Evolutionary conservation across 202 grass and related monocot species (phyloP).

Genomic region (Tripidium arundinaceum): DNA sequence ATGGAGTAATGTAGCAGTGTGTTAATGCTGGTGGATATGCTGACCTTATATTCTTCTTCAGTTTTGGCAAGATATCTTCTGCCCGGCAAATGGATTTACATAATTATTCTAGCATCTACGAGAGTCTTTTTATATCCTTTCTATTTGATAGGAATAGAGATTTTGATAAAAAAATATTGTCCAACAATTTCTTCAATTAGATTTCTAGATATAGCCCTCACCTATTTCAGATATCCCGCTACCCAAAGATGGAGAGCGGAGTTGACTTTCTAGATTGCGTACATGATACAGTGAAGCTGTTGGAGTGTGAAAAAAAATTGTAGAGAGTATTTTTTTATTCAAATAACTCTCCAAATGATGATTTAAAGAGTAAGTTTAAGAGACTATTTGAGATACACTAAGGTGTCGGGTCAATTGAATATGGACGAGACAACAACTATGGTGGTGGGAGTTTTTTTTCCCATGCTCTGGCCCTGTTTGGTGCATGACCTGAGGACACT

Average conservation of each 20-base stretch:
- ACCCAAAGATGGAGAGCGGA: fast-evolving
- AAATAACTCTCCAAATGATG: no score
- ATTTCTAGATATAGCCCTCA: no score
- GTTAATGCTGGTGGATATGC: neutral
- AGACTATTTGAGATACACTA: neutral
- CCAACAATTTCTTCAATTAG: neutral
- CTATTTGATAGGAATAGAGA: neutral
- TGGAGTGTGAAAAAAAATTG: neutral
- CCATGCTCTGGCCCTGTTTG: no score
- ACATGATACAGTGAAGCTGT: neutral
- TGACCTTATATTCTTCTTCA: neutral
- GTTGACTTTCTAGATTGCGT: neutral
- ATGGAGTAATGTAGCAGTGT: neutral
- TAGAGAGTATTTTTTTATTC: neutral
- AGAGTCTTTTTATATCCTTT: neutral
- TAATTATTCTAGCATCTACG: neutral
- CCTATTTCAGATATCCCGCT: neutral
- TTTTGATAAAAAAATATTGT: neutral
- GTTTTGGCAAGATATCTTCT: neutral
- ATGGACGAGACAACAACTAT: no score
- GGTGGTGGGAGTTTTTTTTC: no score
- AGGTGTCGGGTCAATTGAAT: neutral
- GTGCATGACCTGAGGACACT: no score
- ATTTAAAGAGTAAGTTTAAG: neutral
- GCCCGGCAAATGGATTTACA: no score